Base-by-base conservation (phyloP, 78 protist genomes). In the Monosiga brevicollis region DNA sequence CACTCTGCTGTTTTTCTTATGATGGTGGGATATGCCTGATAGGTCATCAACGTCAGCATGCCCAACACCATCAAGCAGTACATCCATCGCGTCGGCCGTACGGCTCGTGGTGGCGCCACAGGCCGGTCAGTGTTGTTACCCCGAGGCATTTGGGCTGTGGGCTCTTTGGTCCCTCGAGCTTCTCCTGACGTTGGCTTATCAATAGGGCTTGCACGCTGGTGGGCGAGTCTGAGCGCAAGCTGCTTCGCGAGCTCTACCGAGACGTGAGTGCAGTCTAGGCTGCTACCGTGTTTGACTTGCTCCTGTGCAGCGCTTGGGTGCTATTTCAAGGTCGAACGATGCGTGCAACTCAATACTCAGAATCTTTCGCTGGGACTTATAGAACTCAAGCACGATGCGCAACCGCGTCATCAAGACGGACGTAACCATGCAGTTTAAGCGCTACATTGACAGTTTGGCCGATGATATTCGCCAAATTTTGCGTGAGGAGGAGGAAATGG, bases 41-140 rank as follows among this genome's bases (percentile, higher is more conserved):
- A 34, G 36, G 95, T 94, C 41, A 90, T 94, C 84, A 94, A 94
- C 84, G 90, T 83, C 55, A 84, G 78, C 32, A 88, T 88, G 88
- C 94, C 96, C n/a, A 70, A 84, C 42, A 90, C 15, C 74, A 24
- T 90, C 73, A 89, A 90, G 2, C 90, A 90, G 76, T 93, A 93
- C 76, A 88, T 93, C 54, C 96, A 93, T 54, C 76, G 96, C 29
- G 96, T 91, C 38, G 96, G 96, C 71, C 86, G 96, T 34, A 93
- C 96, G 83, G 96, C 93, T 0, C 74, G 96, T 10, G 94, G 92
- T 0, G 96, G 96, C 62, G 39, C 62, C 38, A 86, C 76, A 10
- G 96, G 96, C 49, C 37, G 80, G 20, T 39, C 87, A 1, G 39
- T 76, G 42, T 29, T 78, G 24, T 79, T 80, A 71, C 74, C 32